A percentile compares a stretch with the other conserved stretches of the same genome.
Evolutionary conservation across 208 protist genomes (phyloP).

Genomic region (Acanthamoeba castellanii): DNA sequence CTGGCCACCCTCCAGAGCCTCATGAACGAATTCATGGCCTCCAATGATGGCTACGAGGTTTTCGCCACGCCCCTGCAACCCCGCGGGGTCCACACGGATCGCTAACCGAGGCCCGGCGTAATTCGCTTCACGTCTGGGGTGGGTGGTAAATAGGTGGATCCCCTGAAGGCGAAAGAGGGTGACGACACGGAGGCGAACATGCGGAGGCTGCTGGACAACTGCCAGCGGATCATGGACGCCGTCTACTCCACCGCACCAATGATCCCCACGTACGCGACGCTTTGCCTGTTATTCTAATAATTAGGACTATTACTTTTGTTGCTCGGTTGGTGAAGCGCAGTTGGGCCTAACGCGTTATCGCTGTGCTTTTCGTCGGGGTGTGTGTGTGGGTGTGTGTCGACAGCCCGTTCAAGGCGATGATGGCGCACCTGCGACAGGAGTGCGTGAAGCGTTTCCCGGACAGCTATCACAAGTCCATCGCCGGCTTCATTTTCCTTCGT

Average conservation of each 20-base stretch:
- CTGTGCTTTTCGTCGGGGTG: no score
- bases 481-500: conserved; percentile 85
- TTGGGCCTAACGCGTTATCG: no score
- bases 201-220: conserved; percentile 27
- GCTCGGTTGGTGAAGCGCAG: no score
- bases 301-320: not conserved
- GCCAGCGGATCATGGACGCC: conserved; percentile 45
- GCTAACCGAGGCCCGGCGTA: not conserved
- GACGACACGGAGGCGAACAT: conserved; percentile 47
- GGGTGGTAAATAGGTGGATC: conserved; percentile 6
- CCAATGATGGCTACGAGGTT: conserved; percentile 79
- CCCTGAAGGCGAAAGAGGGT: not conserved
- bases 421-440: conserved; percentile 77
- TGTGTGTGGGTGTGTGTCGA: not conserved
- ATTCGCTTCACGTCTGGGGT: not conserved
- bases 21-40: conserved; percentile 73
- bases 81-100: no score
- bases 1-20: conserved; percentile 70
- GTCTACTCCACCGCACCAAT: not conserved
- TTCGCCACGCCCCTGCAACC: not conserved
- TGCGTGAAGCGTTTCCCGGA: conserved; percentile 79
- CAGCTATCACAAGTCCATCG: conserved; percentile 81
- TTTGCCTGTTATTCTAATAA: not conserved
- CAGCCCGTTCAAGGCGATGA: conserved; percentile 76
- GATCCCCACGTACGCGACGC: not conserved